These are phyloP conservation scores for Aspergillus sp. DNA, from an alignment of 2,329 filamentous ascomycete species.

Conservation along the genomic window DNA sequence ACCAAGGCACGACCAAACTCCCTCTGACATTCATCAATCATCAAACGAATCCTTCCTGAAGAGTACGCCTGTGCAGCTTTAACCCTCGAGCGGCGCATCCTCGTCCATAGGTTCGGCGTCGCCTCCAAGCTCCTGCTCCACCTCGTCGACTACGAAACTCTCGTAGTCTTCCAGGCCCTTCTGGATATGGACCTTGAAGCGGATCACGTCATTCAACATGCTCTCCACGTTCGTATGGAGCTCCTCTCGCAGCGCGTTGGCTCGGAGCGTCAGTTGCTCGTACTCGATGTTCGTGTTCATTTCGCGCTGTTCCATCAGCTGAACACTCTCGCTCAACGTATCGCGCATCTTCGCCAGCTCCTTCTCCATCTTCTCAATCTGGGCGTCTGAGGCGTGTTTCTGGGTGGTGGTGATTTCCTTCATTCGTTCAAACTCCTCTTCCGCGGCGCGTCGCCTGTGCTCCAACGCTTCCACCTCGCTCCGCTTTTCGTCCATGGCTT, in stretches of 20 bases:
- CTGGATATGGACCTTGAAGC: slow-evolving; percentile 97
- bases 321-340: slow-evolving; percentile 78
- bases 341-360: slow-evolving; percentile 91
- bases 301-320: slow-evolving; percentile 89
- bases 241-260: slow-evolving; percentile 84
- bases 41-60: neutral
- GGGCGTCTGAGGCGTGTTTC: slow-evolving; percentile 82
- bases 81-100: slow-evolving; percentile 3
- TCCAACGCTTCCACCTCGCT: slow-evolving; percentile 89
- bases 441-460: slow-evolving; percentile 80
- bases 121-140: slow-evolving; percentile 77
- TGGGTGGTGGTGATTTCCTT: slow-evolving; percentile 85
- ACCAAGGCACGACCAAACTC: slow-evolving; percentile 1
- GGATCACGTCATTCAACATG: slow-evolving; percentile 95
- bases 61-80: slow-evolving; percentile 8
- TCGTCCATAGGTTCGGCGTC: slow-evolving; percentile 50
- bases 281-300: slow-evolving; percentile 97
- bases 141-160: slow-evolving; percentile 85
- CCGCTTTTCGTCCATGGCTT: slow-evolving; percentile 93
- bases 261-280: slow-evolving; percentile 83
- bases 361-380: slow-evolving; percentile 99
- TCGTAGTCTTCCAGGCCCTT: slow-evolving; percentile 92
- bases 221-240: slow-evolving; percentile 95
- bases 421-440: slow-evolving; percentile 91
- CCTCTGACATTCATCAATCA: slow-evolving; percentile 1